Evolutionary conservation across 352 stramenopile species (phyloP), one percentile per base, ranked within the genome.

Genomic region (Phytopythium helicoides): DNA sequence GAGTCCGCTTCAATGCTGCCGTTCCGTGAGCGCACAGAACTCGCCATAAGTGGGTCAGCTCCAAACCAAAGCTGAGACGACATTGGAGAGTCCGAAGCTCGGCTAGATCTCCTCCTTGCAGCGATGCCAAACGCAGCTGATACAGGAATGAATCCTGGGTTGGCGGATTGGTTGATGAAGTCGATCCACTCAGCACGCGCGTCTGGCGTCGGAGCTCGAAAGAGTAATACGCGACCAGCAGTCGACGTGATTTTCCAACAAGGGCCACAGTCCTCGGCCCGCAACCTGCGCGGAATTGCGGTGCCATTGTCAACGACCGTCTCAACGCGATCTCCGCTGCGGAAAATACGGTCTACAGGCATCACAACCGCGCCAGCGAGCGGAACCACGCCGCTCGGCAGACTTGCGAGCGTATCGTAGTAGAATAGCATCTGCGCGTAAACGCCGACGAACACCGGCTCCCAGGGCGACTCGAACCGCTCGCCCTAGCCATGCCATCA

Each of bases 181-280:
- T 81, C 60, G 22, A 90, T 72, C 80, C 80, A 90, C 18, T 74
- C 56, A 7, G 72, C 23, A 1, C 80, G 71, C 15, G 67, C 56
- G 18, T 86, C 73, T 22, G 68, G 57, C 18, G 72, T 80, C 12
- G 66, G 62, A n/a, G 77, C 68, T 10, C 80, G 77, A 52, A 90
- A 90, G 36, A 90, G 65, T 37, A 90, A 46, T 41, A 86, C 71
- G 11, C 80, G 74, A 0, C 73, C 74, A 11, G 62, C 66, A 26
- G 49, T 71, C 9, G 74, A 85, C 57, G 72, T 88, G 38, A 90
- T 16, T 51, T 90, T 88, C 75, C 76, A 90, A 66, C 80, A 90
- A 31, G 76, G 76, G 1, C 80, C 80, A 21, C 79, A 89, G 18
- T 85, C 74, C 14, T 87, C 79, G 1, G 62, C 67, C 0, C 39